Base-by-base conservation (phyloP, 129 eudicot genomes). In the Deinandra increscens region DNA sequence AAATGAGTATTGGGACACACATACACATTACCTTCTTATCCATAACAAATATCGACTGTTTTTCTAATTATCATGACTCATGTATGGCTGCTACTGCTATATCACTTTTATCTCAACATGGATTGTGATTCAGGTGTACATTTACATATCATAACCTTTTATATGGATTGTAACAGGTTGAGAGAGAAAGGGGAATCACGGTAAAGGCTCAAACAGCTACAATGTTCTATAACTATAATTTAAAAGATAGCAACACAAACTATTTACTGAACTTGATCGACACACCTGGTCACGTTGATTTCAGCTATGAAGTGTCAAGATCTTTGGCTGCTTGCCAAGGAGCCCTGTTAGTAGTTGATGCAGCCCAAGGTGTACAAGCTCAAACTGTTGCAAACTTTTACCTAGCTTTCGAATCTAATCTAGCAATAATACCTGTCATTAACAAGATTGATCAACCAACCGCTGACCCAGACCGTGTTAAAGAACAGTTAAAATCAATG, bases 191-290 rank as follows among this genome's bases (percentile, higher is more conserved):
- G 60, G 98, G 97, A 76, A 93, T 93, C 64, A 93, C 97, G 0
- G 98, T 93, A 12, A 89, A 93, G 83, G 98, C 98, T 60, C 98
- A 93, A 73, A 93, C 98, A 51, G 98, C 97, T 15, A 93, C 98
- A 42, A 93, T 93, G 97, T 93, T 93, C 82, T 80, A 89, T 31
- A 68, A 17, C 69, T 78, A 80, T 76, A 80, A 81, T 34, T 51
- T 18, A 60, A 76, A 62, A 61, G 87, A 86, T n/a, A 79, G 70
- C 37, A 75, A 76, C 58, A 48, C 85, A 38, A 81, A 79, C 20
- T 89, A 82, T 75, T 75, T 93, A 74, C 79, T 93, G 44, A 93
- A 93, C 78, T 79, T 93, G 66, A 76, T 93, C 39, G 98, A 93
- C 76, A 93, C 98, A 14, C 98, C 97, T 26, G 98, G 98, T 41